Evolutionary conservation across 306 rosid genomes (phyloP).

Genomic region (Sicyos baderoa): DNA sequence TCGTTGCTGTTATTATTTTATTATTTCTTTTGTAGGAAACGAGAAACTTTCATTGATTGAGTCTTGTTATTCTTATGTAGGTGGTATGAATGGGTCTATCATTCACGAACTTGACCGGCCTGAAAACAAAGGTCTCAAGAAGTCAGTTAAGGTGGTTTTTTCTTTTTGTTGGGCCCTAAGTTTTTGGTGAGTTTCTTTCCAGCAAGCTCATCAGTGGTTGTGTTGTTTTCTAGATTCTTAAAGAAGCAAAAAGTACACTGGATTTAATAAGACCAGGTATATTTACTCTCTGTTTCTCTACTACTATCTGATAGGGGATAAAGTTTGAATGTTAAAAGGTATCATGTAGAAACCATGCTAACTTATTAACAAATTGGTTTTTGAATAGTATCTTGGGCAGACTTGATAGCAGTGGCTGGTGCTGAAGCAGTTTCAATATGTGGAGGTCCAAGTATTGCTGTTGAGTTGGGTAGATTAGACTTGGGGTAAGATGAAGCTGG

Average conservation of each 20-base stretch:
- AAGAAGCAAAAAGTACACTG: slow-evolving; percentile 69
- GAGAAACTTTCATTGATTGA: too few species aligned
- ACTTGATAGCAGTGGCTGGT: slow-evolving; percentile 86
- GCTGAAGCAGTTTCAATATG: slow-evolving; percentile 89
- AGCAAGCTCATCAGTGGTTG: slow-evolving; percentile 28
- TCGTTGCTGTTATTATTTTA: slow-evolving; percentile 9
- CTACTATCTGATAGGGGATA: not conserved
- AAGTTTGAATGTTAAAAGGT: not conserved
- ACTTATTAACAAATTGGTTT: slow-evolving; percentile 26
- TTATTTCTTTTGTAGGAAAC: too few species aligned
- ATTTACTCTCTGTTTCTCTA: slow-evolving; percentile 19
- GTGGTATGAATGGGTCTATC: slow-evolving; percentile 95
- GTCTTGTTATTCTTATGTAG: slow-evolving; percentile 34
- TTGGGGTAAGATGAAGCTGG: slow-evolving; percentile 45
- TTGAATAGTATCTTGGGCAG: slow-evolving; percentile 80
- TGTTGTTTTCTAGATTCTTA: slow-evolving; percentile 50
- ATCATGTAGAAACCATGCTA: slow-evolving; percentile 31
- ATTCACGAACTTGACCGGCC: slow-evolving; percentile 77
- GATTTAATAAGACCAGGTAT: slow-evolving; percentile 69
- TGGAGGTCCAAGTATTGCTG: slow-evolving; percentile 79
- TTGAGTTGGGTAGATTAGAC: slow-evolving; percentile 72
- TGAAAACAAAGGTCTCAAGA: slow-evolving; percentile 73
- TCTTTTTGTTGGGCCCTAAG: not conserved
- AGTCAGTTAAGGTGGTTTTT: slow-evolving; percentile 56
- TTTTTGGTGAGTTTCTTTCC: slow-evolving; percentile 8